A percentile compares a stretch with the other conserved stretches of the same genome.
These are phyloP conservation scores for Amniculicola lignicola DNA, from an alignment of 495 filamentous ascomycete genomes.

Conservation along the genomic window DNA sequence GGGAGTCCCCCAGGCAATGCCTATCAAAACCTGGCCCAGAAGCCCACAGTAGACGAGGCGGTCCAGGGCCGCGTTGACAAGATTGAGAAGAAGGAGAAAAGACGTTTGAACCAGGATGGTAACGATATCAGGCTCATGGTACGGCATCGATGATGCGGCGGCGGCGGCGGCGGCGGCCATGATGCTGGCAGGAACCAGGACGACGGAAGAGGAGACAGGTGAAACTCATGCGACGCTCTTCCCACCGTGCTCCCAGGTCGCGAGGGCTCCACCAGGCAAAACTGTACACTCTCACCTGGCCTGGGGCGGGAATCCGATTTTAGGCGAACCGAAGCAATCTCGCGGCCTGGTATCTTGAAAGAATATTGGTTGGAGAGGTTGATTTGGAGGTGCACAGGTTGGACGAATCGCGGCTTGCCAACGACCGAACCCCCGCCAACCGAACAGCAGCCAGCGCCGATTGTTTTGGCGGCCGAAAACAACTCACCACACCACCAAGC, in stretches of 20 bases:
- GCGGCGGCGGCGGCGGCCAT: conserved; percentile 9
- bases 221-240: background rate
- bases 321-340: background rate
- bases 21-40: conserved; percentile 70
- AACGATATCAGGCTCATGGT: conserved; percentile 58
- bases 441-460: background rate
- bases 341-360: background rate
- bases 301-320: too few species aligned
- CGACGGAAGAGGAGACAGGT: background rate
- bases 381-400: background rate
- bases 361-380: conserved; percentile 8
- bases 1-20: conserved; percentile 66
- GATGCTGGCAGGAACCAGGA: conserved; percentile 10
- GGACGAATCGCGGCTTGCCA: background rate
- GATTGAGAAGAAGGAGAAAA: conserved; percentile 65
- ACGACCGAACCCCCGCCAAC: conserved; percentile 9
- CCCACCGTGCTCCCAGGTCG: background rate
- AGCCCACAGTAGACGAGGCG: conserved; percentile 66
- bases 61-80: conserved; percentile 57
- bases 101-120: conserved; percentile 60
- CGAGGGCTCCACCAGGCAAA: conserved; percentile 1
- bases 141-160: conserved; percentile 36
- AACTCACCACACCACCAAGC: conserved; percentile 8
- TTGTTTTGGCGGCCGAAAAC: conserved; percentile 24
- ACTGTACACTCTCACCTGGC: too few species aligned